These are phyloP conservation scores for Solanum pennellii DNA, from an alignment of 257 asterid species.

Conservation along the genomic window DNA sequence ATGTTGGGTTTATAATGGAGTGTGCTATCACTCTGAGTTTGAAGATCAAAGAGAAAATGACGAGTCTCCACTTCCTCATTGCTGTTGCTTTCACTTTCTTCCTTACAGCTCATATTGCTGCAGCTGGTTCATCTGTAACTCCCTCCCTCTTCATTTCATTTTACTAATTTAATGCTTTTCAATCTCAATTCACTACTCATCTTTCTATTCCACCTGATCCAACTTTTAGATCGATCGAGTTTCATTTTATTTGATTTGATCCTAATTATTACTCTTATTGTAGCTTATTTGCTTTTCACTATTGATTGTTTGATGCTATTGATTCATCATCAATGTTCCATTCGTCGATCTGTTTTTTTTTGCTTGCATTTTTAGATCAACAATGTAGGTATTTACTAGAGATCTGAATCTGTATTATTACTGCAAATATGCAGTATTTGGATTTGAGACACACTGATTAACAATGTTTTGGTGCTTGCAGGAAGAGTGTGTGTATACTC, in stretches of 20 bases:
- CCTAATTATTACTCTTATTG: not conserved
- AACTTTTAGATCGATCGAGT: not conserved
- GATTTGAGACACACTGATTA: too few species aligned
- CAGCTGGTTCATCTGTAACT: conserved; percentile 22
- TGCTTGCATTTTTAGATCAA: not conserved
- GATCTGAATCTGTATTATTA: not conserved
- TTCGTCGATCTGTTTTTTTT: not conserved
- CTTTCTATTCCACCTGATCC: not conserved
- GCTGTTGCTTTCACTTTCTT: conserved; percentile 8
- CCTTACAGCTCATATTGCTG: conserved; percentile 4
- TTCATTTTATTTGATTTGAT: not conserved
- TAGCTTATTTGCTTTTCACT: not conserved
- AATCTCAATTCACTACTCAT: not conserved
- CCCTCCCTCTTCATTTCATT: not conserved
- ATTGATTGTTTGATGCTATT: too few species aligned
- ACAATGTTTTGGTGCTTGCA: not conserved
- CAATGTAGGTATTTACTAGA: not conserved
- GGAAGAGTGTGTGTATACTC: conserved; percentile 40
- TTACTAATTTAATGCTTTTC: not conserved
- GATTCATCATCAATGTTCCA: not conserved
- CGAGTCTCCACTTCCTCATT: conserved; percentile 9
- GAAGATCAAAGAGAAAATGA: not conserved
- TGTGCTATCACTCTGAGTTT: not conserved
- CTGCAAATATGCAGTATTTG: too few species aligned
- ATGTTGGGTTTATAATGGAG: not conserved